Percentiles rank a stretch among this genome's conserved stretches.
These are phyloP conservation scores for Lentinula novae-zelandiae DNA, from an alignment of 1,284 basidiomycete genomes.

Conservation along the genomic window DNA sequence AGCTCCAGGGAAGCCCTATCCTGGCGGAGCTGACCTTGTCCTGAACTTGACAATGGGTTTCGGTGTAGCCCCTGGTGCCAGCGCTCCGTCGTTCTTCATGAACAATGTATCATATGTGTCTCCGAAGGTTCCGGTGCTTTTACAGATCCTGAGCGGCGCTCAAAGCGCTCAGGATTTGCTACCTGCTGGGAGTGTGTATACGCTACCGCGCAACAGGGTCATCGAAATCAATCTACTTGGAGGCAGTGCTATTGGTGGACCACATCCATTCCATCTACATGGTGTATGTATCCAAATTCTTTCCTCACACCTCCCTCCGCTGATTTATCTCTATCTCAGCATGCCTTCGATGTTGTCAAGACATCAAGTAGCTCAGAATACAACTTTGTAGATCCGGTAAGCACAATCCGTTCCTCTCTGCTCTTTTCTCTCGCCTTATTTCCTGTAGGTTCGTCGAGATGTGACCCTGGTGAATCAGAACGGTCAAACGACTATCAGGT, in stretches of 20 bases:
- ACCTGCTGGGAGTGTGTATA: constrained; percentile 20
- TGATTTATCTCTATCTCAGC: constrained; percentile 18
- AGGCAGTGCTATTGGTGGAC: constrained; percentile 6
- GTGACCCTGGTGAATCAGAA: constrained; percentile 23
- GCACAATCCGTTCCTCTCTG: not conserved
- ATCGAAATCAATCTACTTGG: constrained; percentile 28
- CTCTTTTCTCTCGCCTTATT: not conserved
- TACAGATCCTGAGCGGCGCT: constrained; percentile 31
- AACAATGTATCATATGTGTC: constrained; percentile 9
- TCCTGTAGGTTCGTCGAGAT: constrained; percentile 26
- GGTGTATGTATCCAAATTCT: constrained; percentile 17
- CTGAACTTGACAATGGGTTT: not conserved
- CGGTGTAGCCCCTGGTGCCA: not conserved
- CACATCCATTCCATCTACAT: constrained; percentile 21
- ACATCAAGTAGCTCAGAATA: not conserved
- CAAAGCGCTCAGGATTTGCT: constrained; percentile 17
- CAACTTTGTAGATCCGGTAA: constrained; percentile 18
- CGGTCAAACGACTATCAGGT: constrained; percentile 29
- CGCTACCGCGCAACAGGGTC: constrained; percentile 27
- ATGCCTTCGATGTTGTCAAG: constrained; percentile 30
- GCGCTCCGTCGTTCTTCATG: not conserved
- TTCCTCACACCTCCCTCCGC: not conserved
- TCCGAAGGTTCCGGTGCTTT: constrained; percentile 16
- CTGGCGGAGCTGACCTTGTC: constrained; percentile 28
- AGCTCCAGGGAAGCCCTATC: constrained; percentile 27